Percentiles rank a stretch among this genome's conserved stretches.
phyloP scores from a whole-genome alignment of 257 asterid genomes.

The Euphrasia confusa region DNA sequence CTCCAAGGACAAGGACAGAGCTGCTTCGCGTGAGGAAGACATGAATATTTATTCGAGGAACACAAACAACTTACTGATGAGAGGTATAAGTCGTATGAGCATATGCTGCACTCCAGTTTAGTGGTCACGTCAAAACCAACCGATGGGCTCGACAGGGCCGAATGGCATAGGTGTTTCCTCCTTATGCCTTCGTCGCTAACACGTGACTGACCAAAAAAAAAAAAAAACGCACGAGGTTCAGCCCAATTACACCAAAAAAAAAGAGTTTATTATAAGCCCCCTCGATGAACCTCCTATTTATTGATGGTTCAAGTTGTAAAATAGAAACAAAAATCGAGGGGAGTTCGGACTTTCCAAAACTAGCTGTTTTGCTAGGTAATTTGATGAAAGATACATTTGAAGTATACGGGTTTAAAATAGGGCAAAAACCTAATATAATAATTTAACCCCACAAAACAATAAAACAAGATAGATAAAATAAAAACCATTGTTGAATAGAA shows the following conservation, averaged over 20 bases:
- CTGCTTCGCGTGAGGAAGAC: constrained; percentile 55
- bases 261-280: too few species aligned
- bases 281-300: too few species aligned
- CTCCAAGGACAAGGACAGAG: constrained; percentile 63
- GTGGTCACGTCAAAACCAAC: constrained; percentile 31
- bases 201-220: constrained; percentile 41
- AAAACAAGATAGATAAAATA: background rate
- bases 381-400: too few species aligned
- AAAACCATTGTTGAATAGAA: background rate
- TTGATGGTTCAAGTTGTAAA: too few species aligned
- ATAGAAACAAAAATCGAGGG: background rate
- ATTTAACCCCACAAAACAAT: too few species aligned
- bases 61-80: constrained; percentile 62
- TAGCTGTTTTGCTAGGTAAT: background rate
- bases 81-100: constrained; percentile 63
- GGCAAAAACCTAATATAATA: too few species aligned
- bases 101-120: constrained; percentile 58
- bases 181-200: constrained; percentile 40
- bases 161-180: constrained; percentile 50
- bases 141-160: constrained; percentile 28
- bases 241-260: background rate
- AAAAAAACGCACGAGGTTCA: constrained; percentile 1
- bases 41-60: constrained; percentile 54
- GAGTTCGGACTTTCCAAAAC: too few species aligned
- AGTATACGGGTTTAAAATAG: too few species aligned